These are phyloP conservation scores for Pharus latifolius DNA, from an alignment of 176 grass and related monocot genomes.

Conservation along the genomic window DNA sequence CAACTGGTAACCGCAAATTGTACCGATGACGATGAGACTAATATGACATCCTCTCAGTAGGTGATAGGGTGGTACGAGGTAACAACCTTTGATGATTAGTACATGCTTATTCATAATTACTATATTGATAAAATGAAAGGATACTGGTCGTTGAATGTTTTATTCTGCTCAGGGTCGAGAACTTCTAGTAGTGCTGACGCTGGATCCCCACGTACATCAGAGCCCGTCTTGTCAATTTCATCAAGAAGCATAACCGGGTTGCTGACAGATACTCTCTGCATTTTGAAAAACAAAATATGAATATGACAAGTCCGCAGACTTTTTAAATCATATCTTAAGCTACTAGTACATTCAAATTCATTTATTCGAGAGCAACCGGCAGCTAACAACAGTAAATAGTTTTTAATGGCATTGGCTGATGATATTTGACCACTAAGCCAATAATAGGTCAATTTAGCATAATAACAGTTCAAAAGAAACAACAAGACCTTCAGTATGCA, in stretches of 20 bases:
- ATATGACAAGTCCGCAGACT: background rate
- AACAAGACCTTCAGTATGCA: background rate
- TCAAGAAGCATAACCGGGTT: slow-evolving; percentile 99
- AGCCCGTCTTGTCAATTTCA: slow-evolving; percentile 99
- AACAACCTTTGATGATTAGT: background rate
- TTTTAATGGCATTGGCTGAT: background rate
- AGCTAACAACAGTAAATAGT: background rate
- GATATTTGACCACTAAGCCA: background rate
- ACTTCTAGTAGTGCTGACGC: slow-evolving; percentile 98
- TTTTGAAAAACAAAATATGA: slow-evolving; percentile 2
- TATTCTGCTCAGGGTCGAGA: slow-evolving; percentile 96
- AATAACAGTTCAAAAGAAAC: background rate
- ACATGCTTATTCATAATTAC: background rate
- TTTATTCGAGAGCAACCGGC: background rate
- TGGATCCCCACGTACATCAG: slow-evolving; percentile 93
- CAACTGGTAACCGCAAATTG: background rate
- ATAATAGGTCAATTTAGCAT: background rate
- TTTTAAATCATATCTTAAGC: background rate
- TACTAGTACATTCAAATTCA: background rate
- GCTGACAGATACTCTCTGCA: slow-evolving; percentile 89
- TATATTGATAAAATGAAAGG: slow-evolving; percentile 33
- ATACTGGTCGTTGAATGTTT: slow-evolving; percentile 98
- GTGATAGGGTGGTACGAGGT: background rate
- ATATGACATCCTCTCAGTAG: background rate
- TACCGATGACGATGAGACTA: background rate